Evolutionary conservation across 129 eudicot species (phyloP), one percentile per base, ranked within the genome.

Genomic region (Chrysanthemum lavandulifolium): DNA sequence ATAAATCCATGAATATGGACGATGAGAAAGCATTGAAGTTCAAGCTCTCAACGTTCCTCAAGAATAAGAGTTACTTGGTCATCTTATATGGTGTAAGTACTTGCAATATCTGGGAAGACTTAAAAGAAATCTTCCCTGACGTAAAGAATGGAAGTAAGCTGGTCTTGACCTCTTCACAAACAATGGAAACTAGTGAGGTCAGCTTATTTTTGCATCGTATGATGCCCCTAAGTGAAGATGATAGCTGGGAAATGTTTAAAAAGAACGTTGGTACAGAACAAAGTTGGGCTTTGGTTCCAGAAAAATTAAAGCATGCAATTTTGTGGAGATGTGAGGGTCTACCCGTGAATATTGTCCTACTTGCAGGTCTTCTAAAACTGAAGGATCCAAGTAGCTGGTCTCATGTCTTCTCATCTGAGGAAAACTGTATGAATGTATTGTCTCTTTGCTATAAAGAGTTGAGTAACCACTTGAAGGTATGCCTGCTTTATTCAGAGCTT

Each of bases 91-190:
- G 65, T 29, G 72, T 21, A 53, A 67, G 19, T 6, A 49, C 13
- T 59, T 60, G 5, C 60, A 13, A 68, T 25, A 58, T 16, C 8
- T 61, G 67, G 76, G 71, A 80, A 43, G 54, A 68, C 23, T 4
- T 80, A 25, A 68, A 59, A 53, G 65, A 50, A 16, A 59, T 53
- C 10, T 80, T 80, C 25, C 72, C 84, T n/a, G 72, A 68, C 51
- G 58, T 59, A 40, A 53, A 56, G 23, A 80, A 68, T 54, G 80
- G 76, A 68, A 80, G 84, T 52, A 80, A 80, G 61, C 15, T 80
- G 13, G 59, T 80, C 16, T 45, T 80, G 70, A 80, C 83, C 27
- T 73, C 68, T 53, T 36, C 61, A 68, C 54, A 62, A 19, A 57
- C 53, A 74, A 43, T 18, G 59, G 31, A 51, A 61, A 27, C 72